Base-by-base conservation (phyloP, 257 asterid genomes). In the Primulina huaijiensis region DNA sequence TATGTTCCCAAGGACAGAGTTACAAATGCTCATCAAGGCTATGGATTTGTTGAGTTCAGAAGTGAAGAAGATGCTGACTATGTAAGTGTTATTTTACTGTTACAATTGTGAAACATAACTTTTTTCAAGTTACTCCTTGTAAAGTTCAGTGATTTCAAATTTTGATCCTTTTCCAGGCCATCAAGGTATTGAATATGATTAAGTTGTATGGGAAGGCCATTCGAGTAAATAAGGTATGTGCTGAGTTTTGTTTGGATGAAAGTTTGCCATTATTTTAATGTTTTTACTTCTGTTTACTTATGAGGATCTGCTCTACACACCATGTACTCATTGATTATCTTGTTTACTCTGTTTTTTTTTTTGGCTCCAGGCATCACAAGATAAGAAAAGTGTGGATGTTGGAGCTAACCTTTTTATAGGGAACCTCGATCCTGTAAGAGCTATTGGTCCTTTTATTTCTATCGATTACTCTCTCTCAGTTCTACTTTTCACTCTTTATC, bases 51-150 rank as follows among this genome's bases (percentile, higher is more conserved):
- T 76, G 98, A 90, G 82, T 92, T 90, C 77, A 88, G 96, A 74
- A 86, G 97, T 67, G 98, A 92, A 83, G 98, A 92, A 83, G 98
- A 90, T 85, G 98, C 98, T 25, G 97, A 92, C 74, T 92, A 92
- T 79, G 98, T 90, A 81, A 74, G 87, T 71, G 34, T 30, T 17
- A 21, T 69, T 60, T 30, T 70, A n/a, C 65, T 58, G 57, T 62
- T 38, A 8, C 33, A 25, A 37, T 46, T 69, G 58, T 40, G 52
- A 12, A 8, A 20, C 31, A 17, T 38, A 35, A 59, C 31, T 62
- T 27, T 31, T 25, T 17, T 20, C 55, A n/a, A 40, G 34, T 52
- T 30, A 55, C 68, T 65, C 29, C 46, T 74, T 23, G 4, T 62
- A 29, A 64, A 20, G 12, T 73, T 64, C 35, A 3, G 25, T 58